phyloP scores from a whole-genome alignment of 495 filamentous ascomycete genomes.

The Hypoxylon trugodes region DNA sequence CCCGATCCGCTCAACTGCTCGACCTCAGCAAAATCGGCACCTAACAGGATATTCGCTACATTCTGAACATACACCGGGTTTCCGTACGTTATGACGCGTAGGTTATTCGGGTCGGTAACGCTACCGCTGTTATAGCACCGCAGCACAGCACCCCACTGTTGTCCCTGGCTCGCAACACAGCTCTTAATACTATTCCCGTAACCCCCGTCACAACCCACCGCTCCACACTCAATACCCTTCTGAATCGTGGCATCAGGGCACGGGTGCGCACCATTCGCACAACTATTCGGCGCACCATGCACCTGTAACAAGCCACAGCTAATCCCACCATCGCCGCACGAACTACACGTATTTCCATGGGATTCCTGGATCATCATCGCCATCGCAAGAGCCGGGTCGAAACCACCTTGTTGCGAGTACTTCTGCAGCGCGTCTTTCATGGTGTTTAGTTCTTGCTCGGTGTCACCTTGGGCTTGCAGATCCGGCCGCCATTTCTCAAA shows the following conservation, averaged over 20 bases:
- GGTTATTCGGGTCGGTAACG: not conserved
- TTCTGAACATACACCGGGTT: constrained; percentile 8
- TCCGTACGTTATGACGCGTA: not conserved
- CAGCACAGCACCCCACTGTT: constrained; percentile 3
- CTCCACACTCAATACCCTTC: constrained; percentile 2
- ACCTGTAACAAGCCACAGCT: constrained; percentile 10
- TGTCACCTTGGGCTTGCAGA: not conserved
- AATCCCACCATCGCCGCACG: not conserved
- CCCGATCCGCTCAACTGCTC: not conserved
- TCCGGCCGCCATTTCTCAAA: constrained; percentile 9
- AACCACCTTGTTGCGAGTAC: not conserved
- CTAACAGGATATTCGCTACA: constrained; percentile 13
- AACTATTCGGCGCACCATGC: constrained; percentile 1
- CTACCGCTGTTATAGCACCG: constrained; percentile 10
- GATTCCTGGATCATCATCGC: constrained; percentile 14
- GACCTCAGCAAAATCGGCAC: constrained; percentile 2
- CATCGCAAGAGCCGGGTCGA: not conserved
- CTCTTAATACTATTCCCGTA: constrained; percentile 3
- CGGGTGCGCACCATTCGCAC: not conserved
- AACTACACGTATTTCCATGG: not conserved
- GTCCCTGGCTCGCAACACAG: constrained; percentile 1
- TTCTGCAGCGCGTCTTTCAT: not conserved
- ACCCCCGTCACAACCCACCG: not conserved
- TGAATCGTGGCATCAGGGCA: not conserved
- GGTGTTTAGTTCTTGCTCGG: not conserved